phyloP scores from a whole-genome alignment of 768 basidiomycete genomes.

The Tremella mesenterica region DNA sequence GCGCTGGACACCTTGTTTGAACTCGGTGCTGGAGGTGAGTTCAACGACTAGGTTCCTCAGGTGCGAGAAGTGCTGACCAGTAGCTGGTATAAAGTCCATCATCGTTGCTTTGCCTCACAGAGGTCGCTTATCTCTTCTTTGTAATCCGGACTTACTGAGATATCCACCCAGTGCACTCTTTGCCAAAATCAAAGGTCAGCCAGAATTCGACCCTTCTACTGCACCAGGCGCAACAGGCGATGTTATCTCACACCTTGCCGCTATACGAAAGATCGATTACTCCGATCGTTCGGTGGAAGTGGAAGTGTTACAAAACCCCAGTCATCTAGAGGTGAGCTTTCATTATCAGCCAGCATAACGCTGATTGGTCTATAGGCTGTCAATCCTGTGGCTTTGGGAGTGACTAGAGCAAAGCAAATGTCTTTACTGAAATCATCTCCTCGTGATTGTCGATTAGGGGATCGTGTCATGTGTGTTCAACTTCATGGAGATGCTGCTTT shows the following conservation, averaged over 20 bases:
- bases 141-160: slow-evolving; percentile 56
- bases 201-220: slow-evolving; percentile 23
- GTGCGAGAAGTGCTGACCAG: background rate
- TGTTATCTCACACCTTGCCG: slow-evolving; percentile 79
- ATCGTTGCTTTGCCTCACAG: slow-evolving; percentile 81
- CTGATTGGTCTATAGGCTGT: slow-evolving; percentile 55
- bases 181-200: slow-evolving; percentile 64
- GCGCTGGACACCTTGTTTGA: slow-evolving; percentile 71
- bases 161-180: slow-evolving; percentile 64
- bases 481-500: slow-evolving; percentile 89
- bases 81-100: slow-evolving; percentile 61
- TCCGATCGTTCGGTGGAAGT: slow-evolving; percentile 55
- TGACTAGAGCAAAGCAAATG: slow-evolving; percentile 84
- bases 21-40: slow-evolving; percentile 49
- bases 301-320: slow-evolving; percentile 55
- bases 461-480: slow-evolving; percentile 77
- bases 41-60: background rate
- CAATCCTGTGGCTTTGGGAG: slow-evolving; percentile 77
- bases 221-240: slow-evolving; percentile 60
- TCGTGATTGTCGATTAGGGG: slow-evolving; percentile 50
- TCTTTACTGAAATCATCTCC: slow-evolving; percentile 60
- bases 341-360: background rate
- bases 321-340: slow-evolving; percentile 36
- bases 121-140: slow-evolving; percentile 75
- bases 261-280: slow-evolving; percentile 55